phyloP scores from a whole-genome alignment of 768 basidiomycete species.

The Mycena chlorophos region DNA sequence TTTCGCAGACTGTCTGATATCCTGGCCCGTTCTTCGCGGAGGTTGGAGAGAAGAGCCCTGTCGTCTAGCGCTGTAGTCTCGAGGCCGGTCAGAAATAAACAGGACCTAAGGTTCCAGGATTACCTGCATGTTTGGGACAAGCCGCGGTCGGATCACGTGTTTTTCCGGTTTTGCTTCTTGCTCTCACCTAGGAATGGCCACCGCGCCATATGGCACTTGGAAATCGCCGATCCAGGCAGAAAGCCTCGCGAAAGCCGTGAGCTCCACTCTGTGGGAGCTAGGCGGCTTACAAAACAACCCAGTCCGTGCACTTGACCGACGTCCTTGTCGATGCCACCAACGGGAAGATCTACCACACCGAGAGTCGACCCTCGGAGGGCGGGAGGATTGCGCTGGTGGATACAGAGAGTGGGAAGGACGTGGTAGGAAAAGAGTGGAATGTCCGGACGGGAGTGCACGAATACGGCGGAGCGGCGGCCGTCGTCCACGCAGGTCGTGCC shows the following conservation, averaged over 20 bases:
- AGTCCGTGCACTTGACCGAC: slow-evolving; percentile 29
- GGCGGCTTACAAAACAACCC: background rate
- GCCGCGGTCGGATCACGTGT: background rate
- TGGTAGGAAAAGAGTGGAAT: slow-evolving; percentile 55
- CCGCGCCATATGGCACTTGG: slow-evolving; percentile 61
- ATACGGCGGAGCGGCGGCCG: slow-evolving; percentile 67
- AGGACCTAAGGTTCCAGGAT: background rate
- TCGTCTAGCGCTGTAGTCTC: background rate
- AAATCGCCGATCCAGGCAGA: slow-evolving; percentile 51
- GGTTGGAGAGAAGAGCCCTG: too few species aligned
- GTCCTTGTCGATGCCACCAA: slow-evolving; percentile 44
- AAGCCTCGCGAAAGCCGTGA: slow-evolving; percentile 45
- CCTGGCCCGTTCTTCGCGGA: too few species aligned
- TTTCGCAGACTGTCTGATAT: background rate
- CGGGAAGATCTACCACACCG: slow-evolving; percentile 45
- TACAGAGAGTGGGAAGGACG: slow-evolving; percentile 38
- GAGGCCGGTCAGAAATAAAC: background rate
- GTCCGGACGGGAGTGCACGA: slow-evolving; percentile 63
- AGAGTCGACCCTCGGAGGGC: slow-evolving; percentile 47
- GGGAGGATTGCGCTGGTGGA: slow-evolving; percentile 42
- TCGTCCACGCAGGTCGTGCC: slow-evolving; percentile 47
- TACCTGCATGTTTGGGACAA: background rate
- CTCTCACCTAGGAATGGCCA: background rate
- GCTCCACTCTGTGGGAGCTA: background rate
- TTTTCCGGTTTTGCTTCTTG: too few species aligned